Evolutionary conservation across 768 basidiomycete genomes (phyloP).

Genomic region (Myochromella boudieri): DNA sequence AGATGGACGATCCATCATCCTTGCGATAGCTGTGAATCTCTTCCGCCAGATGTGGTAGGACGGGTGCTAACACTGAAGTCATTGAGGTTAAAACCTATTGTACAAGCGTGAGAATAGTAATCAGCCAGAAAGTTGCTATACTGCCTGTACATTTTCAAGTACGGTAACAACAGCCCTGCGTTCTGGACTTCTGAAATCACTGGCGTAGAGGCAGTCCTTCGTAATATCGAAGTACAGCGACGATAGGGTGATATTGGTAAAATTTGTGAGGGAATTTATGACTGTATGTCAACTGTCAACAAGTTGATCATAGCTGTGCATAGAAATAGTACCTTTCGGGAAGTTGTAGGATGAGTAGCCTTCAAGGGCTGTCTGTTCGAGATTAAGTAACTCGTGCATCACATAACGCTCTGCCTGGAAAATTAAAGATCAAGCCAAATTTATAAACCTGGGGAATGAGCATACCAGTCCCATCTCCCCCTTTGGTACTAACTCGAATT

Average conservation of each 20-base stretch:
- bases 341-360: constrained; percentile 79
- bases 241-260: constrained; percentile 82
- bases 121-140: constrained; percentile 8
- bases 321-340: constrained; percentile 60
- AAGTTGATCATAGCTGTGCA: constrained; percentile 4
- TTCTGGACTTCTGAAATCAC: constrained; percentile 44
- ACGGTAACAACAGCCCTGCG: constrained; percentile 71
- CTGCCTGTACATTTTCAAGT: constrained; percentile 53
- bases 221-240: constrained; percentile 90
- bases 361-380: constrained; percentile 67
- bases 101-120: neutral
- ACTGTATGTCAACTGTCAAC: constrained; percentile 41
- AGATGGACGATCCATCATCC: constrained; percentile 55
- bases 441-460: constrained; percentile 7
- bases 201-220: constrained; percentile 88
- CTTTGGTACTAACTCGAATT: constrained; percentile 35
- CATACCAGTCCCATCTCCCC: constrained; percentile 66
- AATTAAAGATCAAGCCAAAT: neutral
- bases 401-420: constrained; percentile 80
- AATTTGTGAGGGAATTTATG: constrained; percentile 68
- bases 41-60: constrained; percentile 89
- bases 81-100: constrained; percentile 66
- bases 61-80: constrained; percentile 74
- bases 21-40: constrained; percentile 65
- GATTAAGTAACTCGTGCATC: constrained; percentile 76